Evolutionary conservation across 2,329 filamentous ascomycete species (phyloP).

Genomic region (Fusarium papillatum): DNA sequence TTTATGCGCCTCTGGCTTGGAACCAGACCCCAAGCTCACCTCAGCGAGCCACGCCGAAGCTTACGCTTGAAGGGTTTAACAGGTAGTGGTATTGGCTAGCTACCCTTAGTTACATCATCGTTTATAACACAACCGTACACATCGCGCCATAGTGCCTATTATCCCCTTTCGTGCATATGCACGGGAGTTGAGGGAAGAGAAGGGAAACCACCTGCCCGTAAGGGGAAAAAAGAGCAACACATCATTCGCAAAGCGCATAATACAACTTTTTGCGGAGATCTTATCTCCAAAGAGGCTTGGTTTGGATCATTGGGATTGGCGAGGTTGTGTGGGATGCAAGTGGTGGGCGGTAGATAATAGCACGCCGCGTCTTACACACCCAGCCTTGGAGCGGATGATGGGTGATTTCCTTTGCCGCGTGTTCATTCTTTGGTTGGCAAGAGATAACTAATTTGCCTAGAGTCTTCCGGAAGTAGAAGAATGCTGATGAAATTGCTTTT

Average conservation of each 20-base stretch:
- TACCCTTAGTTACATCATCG: too few species aligned
- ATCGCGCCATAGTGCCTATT: too few species aligned
- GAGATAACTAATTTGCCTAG: not conserved
- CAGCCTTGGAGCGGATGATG: not conserved
- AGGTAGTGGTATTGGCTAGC: too few species aligned
- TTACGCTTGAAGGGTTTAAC: not conserved
- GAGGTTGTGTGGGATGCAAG: not conserved
- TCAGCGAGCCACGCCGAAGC: not conserved
- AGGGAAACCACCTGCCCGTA: too few species aligned
- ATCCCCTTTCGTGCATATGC: too few species aligned
- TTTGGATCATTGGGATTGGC: not conserved
- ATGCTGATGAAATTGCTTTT: not conserved
- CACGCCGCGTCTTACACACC: not conserved
- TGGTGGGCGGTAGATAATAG: not conserved
- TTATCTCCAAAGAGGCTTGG: slow-evolving; percentile 1
- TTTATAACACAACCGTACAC: too few species aligned
- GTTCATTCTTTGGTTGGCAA: not conserved
- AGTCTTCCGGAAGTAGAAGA: not conserved
- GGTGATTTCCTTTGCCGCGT: not conserved
- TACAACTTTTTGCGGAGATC: not conserved
- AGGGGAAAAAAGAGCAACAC: too few species aligned
- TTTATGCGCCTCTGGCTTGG: not conserved
- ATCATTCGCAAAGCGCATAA: too few species aligned
- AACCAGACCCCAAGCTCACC: not conserved
- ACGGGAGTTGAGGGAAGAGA: too few species aligned